Evolutionary conservation across 805 yeast species (phyloP), one percentile per base, ranked within the genome.

Genomic region (Candida coquimbonensis): DNA sequence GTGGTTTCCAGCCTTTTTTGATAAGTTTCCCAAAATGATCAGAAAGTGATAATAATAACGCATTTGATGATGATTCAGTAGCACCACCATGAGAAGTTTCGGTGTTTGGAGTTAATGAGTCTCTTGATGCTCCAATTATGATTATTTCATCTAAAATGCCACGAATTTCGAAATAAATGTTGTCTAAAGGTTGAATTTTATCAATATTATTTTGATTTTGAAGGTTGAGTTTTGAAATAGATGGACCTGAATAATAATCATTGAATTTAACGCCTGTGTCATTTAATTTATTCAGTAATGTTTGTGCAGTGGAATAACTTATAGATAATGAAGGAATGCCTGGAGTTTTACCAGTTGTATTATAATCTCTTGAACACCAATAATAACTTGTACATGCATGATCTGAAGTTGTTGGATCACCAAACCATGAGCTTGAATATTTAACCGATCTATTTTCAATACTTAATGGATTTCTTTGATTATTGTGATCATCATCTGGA

Each of bases 361-460:
- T 42, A 24, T 19, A 35, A 11, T 45, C 42, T 34, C 48, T 33
- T 12, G 36, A 19, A 38, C 48, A 45, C 48, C 48, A 45, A 24
- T 41, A 39, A 16, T 39, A 42, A 32, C 40, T 38, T 29, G 73
- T 74, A 21, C 85, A 76, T 2, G 87, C 74, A 65, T 77, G 78
- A 4, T 87, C 87, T 8, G 87, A 87, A 2, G 89, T 81, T 0
- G 89, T 80, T 33, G 90, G 90, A 57, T 83, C 91, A 12, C 90
- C 90, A 0, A 89, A 87, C 42, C 71, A 70, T 31, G 75, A 77
- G 4, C 79, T 73, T 46, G 80, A 68, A 49, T 68, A 78, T 48
- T 72, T 78, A 1, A 77, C 81, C 9, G 85, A 73, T 3, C 80
- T 83, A 57, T 86, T 69, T 54, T 80, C 80, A 26, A 83, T 75